These are phyloP conservation scores for Lotmaria passim DNA, from an alignment of 208 protist genomes.

Conservation along the genomic window DNA sequence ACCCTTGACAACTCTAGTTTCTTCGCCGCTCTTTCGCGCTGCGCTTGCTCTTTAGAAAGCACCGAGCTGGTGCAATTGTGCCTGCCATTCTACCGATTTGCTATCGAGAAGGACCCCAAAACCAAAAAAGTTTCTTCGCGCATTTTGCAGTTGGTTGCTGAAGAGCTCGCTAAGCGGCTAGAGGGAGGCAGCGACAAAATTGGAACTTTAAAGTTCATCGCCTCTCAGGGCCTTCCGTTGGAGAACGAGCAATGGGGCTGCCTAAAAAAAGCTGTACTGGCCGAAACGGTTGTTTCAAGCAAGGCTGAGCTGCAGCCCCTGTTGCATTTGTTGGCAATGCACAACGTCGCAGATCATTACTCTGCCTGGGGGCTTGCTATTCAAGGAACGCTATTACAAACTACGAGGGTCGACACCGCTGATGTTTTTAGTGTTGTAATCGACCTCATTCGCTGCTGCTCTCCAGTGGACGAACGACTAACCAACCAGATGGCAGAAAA, in stretches of 20 bases:
- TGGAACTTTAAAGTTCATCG: constrained; percentile 2
- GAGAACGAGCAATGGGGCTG: constrained; percentile 12
- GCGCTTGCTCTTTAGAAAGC: constrained; percentile 2
- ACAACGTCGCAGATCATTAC: not conserved
- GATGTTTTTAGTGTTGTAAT: constrained; percentile 2
- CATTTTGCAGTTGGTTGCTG: constrained; percentile 1
- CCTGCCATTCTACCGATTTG: constrained; percentile 4
- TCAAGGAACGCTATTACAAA: constrained; percentile 11
- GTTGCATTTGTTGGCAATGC: constrained; percentile 3
- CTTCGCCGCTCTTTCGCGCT: constrained; percentile 17
- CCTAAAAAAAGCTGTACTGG: constrained; percentile 7
- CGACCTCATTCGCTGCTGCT: constrained; percentile 3
- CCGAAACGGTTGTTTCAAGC: not conserved
- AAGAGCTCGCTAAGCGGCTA: constrained; percentile 12
- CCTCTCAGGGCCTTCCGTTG: constrained; percentile 9
- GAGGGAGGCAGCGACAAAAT: not conserved
- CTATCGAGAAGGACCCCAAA: not conserved
- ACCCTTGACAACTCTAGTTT: constrained; percentile 7
- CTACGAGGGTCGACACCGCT: not conserved
- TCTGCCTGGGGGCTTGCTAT: constrained; percentile 15
- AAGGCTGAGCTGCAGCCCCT: not conserved
- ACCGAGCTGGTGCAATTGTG: constrained; percentile 20
- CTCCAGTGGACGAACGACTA: not conserved
- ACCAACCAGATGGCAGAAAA: not conserved
- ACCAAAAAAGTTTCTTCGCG: not conserved